Conservation (phyloP, 768 basidiomycete species). For the Tylopilus subfusipes region DNA sequence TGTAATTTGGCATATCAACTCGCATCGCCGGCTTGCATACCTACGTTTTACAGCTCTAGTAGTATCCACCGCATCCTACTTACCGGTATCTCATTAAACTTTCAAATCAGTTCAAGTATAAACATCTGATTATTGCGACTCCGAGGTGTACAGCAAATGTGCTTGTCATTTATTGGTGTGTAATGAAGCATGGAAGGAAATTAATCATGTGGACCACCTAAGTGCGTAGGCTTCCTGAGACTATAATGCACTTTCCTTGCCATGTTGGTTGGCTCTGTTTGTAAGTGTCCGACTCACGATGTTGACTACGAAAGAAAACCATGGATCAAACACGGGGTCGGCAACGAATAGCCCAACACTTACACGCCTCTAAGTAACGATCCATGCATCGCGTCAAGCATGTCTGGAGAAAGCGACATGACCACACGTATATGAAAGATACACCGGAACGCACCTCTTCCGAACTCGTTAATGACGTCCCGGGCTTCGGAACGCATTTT, state of each 20-base stretch:
- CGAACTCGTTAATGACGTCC: constrained; percentile 59
- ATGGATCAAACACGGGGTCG: neutral
- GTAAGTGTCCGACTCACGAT: constrained; percentile 71
- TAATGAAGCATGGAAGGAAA: neutral
- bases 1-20: constrained; percentile 12
- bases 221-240: neutral
- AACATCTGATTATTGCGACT: constrained; percentile 6
- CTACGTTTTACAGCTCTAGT: constrained; percentile 18
- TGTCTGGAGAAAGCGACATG: constrained; percentile 42
- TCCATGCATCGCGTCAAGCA: constrained; percentile 76
- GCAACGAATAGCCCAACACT: constrained; percentile 30
- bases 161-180: constrained; percentile 2
- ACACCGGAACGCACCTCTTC: constrained; percentile 56
- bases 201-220: neutral
- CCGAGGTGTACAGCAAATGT: neutral
- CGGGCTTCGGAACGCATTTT: constrained; percentile 77
- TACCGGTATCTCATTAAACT: constrained; percentile 3
- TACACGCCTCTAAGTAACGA: constrained; percentile 83
- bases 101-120: constrained; percentile 16
- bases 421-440: neutral
- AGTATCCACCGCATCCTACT: constrained; percentile 13
- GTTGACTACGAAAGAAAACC: constrained; percentile 51
- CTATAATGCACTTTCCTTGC: constrained; percentile 19
- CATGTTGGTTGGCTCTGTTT: constrained; percentile 41
- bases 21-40: constrained; percentile 12